Percentiles rank a stretch among this genome's conserved stretches.
Conservation (phyloP, 768 basidiomycete species). For the Fomitopsis pulvina region DNA sequence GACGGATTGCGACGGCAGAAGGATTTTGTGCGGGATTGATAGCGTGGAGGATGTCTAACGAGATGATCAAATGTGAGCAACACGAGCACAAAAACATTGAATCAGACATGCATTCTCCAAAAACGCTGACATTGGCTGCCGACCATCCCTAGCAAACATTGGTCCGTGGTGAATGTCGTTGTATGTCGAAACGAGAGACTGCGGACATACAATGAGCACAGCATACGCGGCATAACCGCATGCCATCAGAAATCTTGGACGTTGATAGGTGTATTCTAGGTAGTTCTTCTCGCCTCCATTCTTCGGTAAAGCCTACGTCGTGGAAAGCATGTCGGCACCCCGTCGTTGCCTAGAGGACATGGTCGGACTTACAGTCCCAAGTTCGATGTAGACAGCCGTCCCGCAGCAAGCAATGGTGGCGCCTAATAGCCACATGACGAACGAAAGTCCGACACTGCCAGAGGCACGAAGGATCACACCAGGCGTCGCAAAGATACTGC, state of each 20-base stretch:
- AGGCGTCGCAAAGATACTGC: slow-evolving; percentile 66
- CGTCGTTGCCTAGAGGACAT: neutral
- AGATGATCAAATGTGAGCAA: neutral
- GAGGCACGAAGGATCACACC: slow-evolving; percentile 58
- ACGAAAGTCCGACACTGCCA: slow-evolving; percentile 63
- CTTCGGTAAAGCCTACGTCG: slow-evolving; percentile 51
- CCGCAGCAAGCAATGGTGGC: slow-evolving; percentile 58
- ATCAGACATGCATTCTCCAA: slow-evolving; percentile 56
- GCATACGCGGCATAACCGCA: slow-evolving; percentile 55
- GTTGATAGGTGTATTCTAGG: slow-evolving; percentile 61
- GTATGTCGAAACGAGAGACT: neutral
- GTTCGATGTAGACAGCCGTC: slow-evolving; percentile 67
- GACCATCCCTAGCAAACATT: slow-evolving; percentile 40
- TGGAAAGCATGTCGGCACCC: neutral
- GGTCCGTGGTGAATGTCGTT: neutral
- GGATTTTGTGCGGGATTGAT: slow-evolving; percentile 34
- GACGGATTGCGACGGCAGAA: slow-evolving; percentile 42
- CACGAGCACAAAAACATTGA: neutral
- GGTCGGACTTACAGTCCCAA: slow-evolving; percentile 50
- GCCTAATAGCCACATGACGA: slow-evolving; percentile 68
- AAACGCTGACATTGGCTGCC: slow-evolving; percentile 56
- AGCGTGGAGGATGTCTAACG: slow-evolving; percentile 54
- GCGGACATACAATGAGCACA: slow-evolving; percentile 43
- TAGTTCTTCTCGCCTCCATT: slow-evolving; percentile 78
- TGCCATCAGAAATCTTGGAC: slow-evolving; percentile 54